Evolutionary conservation across 768 basidiomycete species (phyloP).

Genomic region (Pisolithus sp.): DNA sequence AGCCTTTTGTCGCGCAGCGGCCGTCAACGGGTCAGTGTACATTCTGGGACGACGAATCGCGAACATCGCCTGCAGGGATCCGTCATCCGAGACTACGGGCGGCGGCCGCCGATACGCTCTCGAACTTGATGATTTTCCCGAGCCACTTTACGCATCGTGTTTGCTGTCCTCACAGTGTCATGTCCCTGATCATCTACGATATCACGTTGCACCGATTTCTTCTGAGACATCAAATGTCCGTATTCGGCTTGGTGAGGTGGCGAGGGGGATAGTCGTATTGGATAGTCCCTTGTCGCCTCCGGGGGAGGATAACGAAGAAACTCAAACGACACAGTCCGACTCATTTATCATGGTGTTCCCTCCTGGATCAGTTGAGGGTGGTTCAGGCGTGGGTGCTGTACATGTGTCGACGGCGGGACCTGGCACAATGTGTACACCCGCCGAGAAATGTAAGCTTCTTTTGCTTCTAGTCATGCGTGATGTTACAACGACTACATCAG

Average conservation of each 20-base stretch:
- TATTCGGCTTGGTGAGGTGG: constrained; percentile 24
- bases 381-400: constrained; percentile 45
- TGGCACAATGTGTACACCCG: constrained; percentile 67
- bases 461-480: not conserved
- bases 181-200: constrained; percentile 25
- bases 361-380: constrained; percentile 47
- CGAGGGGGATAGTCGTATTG: constrained; percentile 47
- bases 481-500: constrained; percentile 28
- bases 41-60: constrained; percentile 49
- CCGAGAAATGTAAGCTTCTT: constrained; percentile 51
- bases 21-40: constrained; percentile 72
- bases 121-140: constrained; percentile 54
- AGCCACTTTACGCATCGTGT: constrained; percentile 47
- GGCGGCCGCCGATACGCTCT: constrained; percentile 33
- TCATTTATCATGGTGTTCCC: constrained; percentile 72
- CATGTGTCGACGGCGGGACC: constrained; percentile 66
- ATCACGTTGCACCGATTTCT: constrained; percentile 14
- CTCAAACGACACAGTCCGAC: constrained; percentile 34
- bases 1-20: constrained; percentile 83
- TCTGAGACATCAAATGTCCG: not conserved
- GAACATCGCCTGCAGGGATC: constrained; percentile 26
- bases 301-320: constrained; percentile 16
- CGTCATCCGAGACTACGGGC: constrained; percentile 12
- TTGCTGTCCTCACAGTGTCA: constrained; percentile 45
- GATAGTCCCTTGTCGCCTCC: constrained; percentile 26